phyloP scores from a whole-genome alignment of 1,284 basidiomycete species.

The Ustilago sp. region DNA sequence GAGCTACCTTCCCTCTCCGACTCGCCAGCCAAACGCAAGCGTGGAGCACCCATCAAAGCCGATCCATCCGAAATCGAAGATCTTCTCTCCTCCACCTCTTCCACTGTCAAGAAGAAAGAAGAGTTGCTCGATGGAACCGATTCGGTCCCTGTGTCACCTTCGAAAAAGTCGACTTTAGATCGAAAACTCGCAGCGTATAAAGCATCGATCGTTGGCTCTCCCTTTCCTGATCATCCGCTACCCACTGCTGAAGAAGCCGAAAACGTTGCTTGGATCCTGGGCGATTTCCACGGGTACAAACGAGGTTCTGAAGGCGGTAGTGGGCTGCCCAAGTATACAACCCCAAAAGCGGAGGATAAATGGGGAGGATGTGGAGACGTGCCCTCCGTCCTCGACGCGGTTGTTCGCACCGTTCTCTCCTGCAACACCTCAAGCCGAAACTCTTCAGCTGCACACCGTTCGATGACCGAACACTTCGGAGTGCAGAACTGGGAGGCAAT shows the following conservation, averaged over 20 bases:
- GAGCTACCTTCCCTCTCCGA: slow-evolving; percentile 7
- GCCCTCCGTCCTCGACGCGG: slow-evolving; percentile 75
- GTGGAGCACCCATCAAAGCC: slow-evolving; percentile 10
- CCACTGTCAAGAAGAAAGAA: slow-evolving; percentile 11
- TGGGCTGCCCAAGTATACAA: slow-evolving; percentile 44
- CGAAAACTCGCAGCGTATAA: slow-evolving; percentile 54
- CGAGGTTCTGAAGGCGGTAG: slow-evolving; percentile 40
- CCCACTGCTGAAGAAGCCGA: slow-evolving; percentile 59
- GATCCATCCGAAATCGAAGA: slow-evolving; percentile 19
- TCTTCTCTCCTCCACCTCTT: slow-evolving; percentile 2
- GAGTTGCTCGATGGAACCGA: neutral
- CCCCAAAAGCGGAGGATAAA: slow-evolving; percentile 34
- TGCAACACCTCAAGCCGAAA: slow-evolving; percentile 80
- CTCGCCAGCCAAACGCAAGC: slow-evolving; percentile 18
- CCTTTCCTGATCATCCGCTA: slow-evolving; percentile 53
- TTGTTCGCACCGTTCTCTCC: slow-evolving; percentile 79
- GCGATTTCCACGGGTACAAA: slow-evolving; percentile 59
- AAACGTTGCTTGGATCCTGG: slow-evolving; percentile 58
- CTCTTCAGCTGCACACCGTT: slow-evolving; percentile 76
- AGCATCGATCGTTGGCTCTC: slow-evolving; percentile 39
- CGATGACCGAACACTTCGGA: slow-evolving; percentile 76
- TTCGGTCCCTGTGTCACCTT: slow-evolving; percentile 1
- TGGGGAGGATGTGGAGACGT: slow-evolving; percentile 61
- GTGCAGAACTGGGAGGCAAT: slow-evolving; percentile 76
- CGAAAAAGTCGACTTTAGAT: slow-evolving; percentile 42